phyloP scores from a whole-genome alignment of 1,284 basidiomycete genomes.

The Lentinula novae-zelandiae region DNA sequence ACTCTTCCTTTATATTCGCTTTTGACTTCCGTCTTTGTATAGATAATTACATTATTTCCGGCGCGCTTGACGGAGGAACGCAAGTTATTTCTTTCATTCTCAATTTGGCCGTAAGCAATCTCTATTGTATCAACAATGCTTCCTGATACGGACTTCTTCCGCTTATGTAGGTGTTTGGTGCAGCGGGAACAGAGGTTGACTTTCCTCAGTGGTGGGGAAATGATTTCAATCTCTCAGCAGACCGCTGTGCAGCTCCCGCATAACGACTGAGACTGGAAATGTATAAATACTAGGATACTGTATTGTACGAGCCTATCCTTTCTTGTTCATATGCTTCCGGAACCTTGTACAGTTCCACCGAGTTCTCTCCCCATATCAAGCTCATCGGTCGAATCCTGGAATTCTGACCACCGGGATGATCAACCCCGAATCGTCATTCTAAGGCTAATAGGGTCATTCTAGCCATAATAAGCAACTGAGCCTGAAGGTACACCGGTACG shows the following conservation, averaged over 20 bases:
- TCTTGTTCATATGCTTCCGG: no score
- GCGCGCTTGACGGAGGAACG: constrained; percentile 19
- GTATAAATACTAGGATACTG: no score
- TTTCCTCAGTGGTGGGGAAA: constrained; percentile 19
- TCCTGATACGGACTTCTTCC: no score
- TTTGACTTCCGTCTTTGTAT: background rate
- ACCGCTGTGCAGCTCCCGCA: constrained; percentile 1
- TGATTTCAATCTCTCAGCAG: constrained; percentile 4
- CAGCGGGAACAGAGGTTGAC: constrained; percentile 10
- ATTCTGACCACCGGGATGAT: no score
- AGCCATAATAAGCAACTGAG: no score
- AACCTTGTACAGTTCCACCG: no score
- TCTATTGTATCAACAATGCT: background rate
- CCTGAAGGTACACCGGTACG: no score
- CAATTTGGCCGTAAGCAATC: constrained; percentile 14
- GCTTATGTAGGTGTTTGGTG: constrained; percentile 11
- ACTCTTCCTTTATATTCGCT: background rate
- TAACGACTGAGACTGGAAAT: background rate
- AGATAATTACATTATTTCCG: constrained; percentile 19
- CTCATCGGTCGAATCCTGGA: no score
- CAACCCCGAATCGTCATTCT: no score
- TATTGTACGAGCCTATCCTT: no score
- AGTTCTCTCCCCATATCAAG: no score
- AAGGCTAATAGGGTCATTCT: no score
- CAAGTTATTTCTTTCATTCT: constrained; percentile 19